Base-by-base conservation (phyloP, 495 filamentous ascomycete genomes). In the Xylaria curta region DNA sequence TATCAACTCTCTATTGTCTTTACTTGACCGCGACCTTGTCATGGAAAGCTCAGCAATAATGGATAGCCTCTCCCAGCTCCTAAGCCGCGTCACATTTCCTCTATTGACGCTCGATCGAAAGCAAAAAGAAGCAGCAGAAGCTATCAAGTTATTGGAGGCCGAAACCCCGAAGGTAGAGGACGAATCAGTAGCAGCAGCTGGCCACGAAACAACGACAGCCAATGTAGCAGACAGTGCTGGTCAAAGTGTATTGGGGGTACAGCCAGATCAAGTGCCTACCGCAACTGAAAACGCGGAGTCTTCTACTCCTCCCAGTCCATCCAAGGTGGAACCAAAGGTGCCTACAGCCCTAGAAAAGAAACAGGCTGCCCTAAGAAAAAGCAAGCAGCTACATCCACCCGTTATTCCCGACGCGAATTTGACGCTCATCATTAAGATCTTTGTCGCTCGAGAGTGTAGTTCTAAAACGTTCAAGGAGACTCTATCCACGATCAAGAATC, bases 381-480 rank as follows among this genome's bases (percentile, higher is more conserved):
- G 85, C 61, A 89, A 88, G 31, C 87, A 89, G 38, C 85, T 97
- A 19, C 90, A 90, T 33, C 94, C 95, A 63, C 96, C 96, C 31
- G 89, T 93, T 28, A 90, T 99, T 58, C 95, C 97, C 1, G 93
- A 95, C 51, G 86, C 93, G 74, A 97, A 97, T 80, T 86, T 99
- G 73, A 92, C 91, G 76, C 85, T 98, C 51, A 94, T 99, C 12
- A 93, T 98, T 76, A 96, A 97, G 75, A 97, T 99, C 71, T 91
- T 99, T 72, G 92, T 95, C 15, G 95, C 96, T 65, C 92, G 94
- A 38, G 96, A 99, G 79, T 99, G 96, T 82, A 96, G 92, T 75
- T 94, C 93, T 61, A 97, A 97, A 84, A 98, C 95, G 2, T 98
- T 98, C 87, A 91, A 93, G 75, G 95, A 98, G 76, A 98, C 97